Base-by-base conservation (phyloP, 768 basidiomycete genomes). In the Rubroboletus pulcherrimus region DNA sequence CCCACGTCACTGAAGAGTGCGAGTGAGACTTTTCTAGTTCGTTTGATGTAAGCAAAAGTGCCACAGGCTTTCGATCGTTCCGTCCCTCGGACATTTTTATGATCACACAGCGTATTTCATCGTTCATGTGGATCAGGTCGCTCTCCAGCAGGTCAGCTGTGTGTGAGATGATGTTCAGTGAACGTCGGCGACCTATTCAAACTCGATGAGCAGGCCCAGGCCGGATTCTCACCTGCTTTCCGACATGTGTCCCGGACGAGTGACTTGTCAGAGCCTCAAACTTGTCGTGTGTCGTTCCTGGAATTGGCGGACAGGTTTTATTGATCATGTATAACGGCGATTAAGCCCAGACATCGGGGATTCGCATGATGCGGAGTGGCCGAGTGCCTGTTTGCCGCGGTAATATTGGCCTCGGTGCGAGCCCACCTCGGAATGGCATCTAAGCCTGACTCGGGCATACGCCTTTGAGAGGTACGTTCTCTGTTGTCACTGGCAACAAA, bases 81-180 rank as follows among this genome's bases (percentile, higher is more conserved):
- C 29, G 19, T 43, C 24, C 33, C 54, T 38, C 30, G 51, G 37
- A 49, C 21, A 29, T 46, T 48, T 44, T 29, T 50, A 40, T 39
- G 21, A 55, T 48, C 43, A 33, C 51, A 43, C 49, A 26, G 17
- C 34, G 41, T 31, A 43, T 50, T 55, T 35, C 51, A 35, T 57
- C 30, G 43, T 55, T 56, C 54, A 44, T 66, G 61, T 59, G 66
- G 62, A 66, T 62, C 67, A 59, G 55, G 59, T 58, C 64, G 44
- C 35, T 41, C 21, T 26, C 42, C 47, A 57, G 44, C 40, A 38
- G 34, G 49, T 38, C 49, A 44, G 34, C 19, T 17, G 33, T 46
- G 44, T 37, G 44, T 53, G 51, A 54, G 42, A 33, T 8, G 9
- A 52, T n/a, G 40, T 56, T 33, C 15, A 39, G 21, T 24, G 49